Evolutionary conservation across 169 alveolate genomes (phyloP).

Genomic region (Babesia divergens): DNA sequence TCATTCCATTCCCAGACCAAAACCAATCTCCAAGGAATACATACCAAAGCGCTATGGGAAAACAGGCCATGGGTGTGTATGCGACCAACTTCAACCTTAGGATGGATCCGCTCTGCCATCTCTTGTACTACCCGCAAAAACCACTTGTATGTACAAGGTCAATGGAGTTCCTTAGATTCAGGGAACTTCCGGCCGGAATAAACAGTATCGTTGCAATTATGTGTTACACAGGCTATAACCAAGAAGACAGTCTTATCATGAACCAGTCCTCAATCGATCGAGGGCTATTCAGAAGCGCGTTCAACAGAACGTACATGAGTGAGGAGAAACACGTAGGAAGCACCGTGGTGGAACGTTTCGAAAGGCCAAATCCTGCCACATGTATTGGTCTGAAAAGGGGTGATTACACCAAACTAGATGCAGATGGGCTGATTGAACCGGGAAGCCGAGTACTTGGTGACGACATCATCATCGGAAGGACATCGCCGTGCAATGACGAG

Average conservation of each 20-base stretch:
- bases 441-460: conserved; percentile 97
- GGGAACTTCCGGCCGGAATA: conserved; percentile 99
- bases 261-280: conserved; percentile 95
- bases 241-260: conserved; percentile 98
- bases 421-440: conserved; percentile 97
- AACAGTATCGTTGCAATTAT: conserved; percentile 97
- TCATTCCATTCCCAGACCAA: conserved; percentile 99
- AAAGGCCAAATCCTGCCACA: conserved; percentile 84
- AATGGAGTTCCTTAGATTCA: conserved; percentile 95
- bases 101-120: conserved; percentile 97
- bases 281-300: conserved; percentile 97
- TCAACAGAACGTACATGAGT: conserved; percentile 94
- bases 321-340: conserved; percentile 91
- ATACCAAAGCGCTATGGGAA: conserved; percentile 99
- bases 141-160: conserved; percentile 98
- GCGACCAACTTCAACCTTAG: conserved; percentile 96
- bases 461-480: conserved; percentile 97
- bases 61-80: conserved; percentile 99
- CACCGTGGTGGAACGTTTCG: conserved; percentile 89
- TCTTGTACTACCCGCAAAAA: conserved; percentile 97
- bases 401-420: conserved; percentile 93
- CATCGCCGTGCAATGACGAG: conserved; percentile 82
- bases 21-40: conserved; percentile 99
- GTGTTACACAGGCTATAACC: conserved; percentile 99
- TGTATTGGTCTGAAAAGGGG: conserved; percentile 88